These are phyloP conservation scores for Fraxinus cuspidata DNA, from an alignment of 257 asterid species.

Conservation along the genomic window DNA sequence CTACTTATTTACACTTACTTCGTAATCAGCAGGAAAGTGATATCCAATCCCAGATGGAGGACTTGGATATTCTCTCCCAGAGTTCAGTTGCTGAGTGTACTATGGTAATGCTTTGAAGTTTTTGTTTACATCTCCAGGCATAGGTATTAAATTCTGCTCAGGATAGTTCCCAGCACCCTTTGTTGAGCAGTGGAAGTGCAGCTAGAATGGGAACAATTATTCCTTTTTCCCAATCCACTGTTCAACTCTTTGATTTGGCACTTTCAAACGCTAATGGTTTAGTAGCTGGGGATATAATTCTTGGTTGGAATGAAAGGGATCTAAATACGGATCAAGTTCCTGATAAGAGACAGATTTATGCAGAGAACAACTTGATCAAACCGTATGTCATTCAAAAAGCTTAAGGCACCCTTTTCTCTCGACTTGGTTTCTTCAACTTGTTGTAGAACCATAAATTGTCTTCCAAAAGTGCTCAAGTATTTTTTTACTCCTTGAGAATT, in stretches of 20 bases:
- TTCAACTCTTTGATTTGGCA: constrained; percentile 21
- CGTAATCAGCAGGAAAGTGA: constrained; percentile 45
- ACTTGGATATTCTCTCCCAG: constrained; percentile 40
- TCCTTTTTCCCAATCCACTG: constrained; percentile 14
- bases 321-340: not conserved
- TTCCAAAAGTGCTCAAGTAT: constrained; percentile 3
- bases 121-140: constrained; percentile 10
- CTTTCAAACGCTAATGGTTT: constrained; percentile 21
- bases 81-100: constrained; percentile 46
- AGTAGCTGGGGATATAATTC: not conserved
- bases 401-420: constrained; percentile 5
- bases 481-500: constrained; percentile 12
- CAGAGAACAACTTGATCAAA: not conserved
- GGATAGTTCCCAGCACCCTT: not conserved
- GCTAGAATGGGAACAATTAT: constrained; percentile 4
- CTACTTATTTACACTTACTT: constrained; percentile 19
- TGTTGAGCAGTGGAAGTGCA: constrained; percentile 18
- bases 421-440: not conserved
- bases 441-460: constrained; percentile 7
- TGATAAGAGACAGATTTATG: constrained; percentile 8
- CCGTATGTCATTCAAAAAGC: constrained; percentile 13
- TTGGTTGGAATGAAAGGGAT: constrained; percentile 19
- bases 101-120: constrained; percentile 39
- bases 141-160: constrained; percentile 19
- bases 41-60: constrained; percentile 40